Evolutionary conservation across 345 rosid genomes (phyloP), one percentile per base, ranked within the genome.

Genomic region (Eucalyptus camaldulensis): DNA sequence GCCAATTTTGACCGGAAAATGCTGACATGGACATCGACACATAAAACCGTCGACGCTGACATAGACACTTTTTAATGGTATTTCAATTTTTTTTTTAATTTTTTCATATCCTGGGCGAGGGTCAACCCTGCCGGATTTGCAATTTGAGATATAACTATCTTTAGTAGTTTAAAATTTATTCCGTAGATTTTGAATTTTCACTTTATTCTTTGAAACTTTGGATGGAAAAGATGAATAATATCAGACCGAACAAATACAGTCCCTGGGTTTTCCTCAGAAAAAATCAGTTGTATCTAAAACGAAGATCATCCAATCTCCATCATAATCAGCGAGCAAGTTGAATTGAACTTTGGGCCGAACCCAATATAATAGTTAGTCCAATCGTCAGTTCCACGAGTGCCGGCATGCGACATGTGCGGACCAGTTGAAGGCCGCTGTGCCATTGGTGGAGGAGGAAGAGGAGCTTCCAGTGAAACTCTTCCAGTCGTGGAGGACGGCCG

Each of bases 401-500:
- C 2, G 11, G 56, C 88, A 87, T n/a, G 88, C 54, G 22, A 10
- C 86, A 17, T 31, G 43, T 24, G 40, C 50, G 6, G 86, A 54
- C 29, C 80, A 87, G 8, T 29, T 43, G 49, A 88, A 91, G 88
- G 93, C 87, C 33, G 37, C 53, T 7, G 54, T 45, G 50, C 76
- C 33, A 10, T 45, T 47, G 43, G 43, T 86, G 54, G 62, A 37
- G 60, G 60, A 31, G 65, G 87, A 49, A 21, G 87, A 33, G 62
- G 19, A 5, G 88, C 89, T 31, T 22, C 40, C 29, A 8, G 6
- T n/a, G 54, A 93, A 94, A 60, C 89, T 90, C 91, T 93, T 95
- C 99, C 99, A 96, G 43, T 93, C 93, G 19, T 89, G 91, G 86
- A 97, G 91, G 56, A 95, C 96, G 5, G 47, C 90, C 33, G 86